Base-by-base conservation (phyloP, 2,329 filamentous ascomycete genomes). In the Leptosphaerulina australis region DNA sequence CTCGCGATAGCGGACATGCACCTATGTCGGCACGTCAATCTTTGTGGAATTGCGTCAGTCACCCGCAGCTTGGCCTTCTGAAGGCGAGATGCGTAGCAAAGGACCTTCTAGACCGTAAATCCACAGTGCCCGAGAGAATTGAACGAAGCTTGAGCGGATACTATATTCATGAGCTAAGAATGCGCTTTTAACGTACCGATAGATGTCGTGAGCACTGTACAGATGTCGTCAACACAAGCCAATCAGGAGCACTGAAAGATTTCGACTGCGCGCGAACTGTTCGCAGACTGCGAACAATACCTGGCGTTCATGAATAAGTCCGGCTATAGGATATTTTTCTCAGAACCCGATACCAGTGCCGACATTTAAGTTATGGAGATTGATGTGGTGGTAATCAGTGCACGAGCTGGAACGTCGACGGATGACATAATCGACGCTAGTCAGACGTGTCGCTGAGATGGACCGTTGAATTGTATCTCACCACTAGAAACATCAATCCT, bases 11-110 rank as follows among this genome's bases (percentile, higher is more conserved):
- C 44, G 46, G 46, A 31, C 17, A 15, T 37, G 25, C 31, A 47
- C 44, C 50, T 52, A 47, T 60, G 58, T 40, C 10, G 50, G 58
- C 58, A 60, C 58, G 58, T 60, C 58, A 60, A 48, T 40, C 29
- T 21, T 24, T 20, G 22, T 29, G 47, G 50, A 51, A 60, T 60
- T 31, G 55, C 58, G 58, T 60, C 55, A 60, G 48, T 33, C 38
- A 48, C 30, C 5, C 21, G 31, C 28, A 40, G 38, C 58, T 58
- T 60, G 55, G 58, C 55, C 5, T 20, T 24, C 1, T n/a, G 17
- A 5, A n/a, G 36, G 28, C 24, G 7, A 29, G 43, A 20, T 17
- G 22, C n/a, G 26, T 9, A 10, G 38, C 17, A 12, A 18, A 17
- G n/a, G 14, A 8, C 30, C 15, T 12, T 22, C 41, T 33, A 36